Evolutionary conservation across 169 alveolate species (phyloP).

Genomic region (Toxoplasma gondii): DNA sequence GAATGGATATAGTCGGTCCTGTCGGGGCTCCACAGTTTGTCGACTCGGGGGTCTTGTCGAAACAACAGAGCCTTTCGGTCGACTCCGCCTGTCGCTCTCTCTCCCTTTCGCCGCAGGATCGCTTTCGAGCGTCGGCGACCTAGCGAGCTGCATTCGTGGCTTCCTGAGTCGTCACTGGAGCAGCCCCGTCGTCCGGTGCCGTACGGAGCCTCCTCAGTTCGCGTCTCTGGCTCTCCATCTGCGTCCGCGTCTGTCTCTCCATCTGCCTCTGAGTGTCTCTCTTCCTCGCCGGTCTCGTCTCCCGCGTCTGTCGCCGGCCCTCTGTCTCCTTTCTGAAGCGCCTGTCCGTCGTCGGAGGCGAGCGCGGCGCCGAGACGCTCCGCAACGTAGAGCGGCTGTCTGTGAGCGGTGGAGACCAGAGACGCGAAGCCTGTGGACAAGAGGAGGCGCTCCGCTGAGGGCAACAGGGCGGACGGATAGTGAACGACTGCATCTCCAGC

Average conservation of each 20-base stretch:
- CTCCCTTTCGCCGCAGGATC: neutral
- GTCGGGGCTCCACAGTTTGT: neutral
- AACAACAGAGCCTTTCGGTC: neutral
- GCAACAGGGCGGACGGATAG: neutral
- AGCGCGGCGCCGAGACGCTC: neutral
- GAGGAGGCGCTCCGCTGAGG: neutral
- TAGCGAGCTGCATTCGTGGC: neutral
- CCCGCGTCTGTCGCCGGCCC: neutral
- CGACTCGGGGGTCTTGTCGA: neutral
- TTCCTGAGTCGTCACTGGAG: neutral
- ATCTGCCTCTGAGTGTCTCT: neutral
- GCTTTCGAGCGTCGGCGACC: neutral
- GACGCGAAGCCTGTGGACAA: neutral
- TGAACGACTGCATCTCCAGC: neutral
- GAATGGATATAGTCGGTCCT: neutral
- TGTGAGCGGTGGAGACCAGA: neutral
- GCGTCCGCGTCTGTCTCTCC: neutral
- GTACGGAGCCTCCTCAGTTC: neutral
- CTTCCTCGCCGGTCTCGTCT: neutral
- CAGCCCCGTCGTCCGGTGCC: neutral
- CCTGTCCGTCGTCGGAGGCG: neutral
- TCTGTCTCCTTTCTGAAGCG: neutral
- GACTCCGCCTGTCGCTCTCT: neutral
- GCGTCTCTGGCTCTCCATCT: neutral
- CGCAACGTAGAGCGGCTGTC: slow-evolving; percentile 20